Evolutionary conservation across 2,329 filamentous ascomycete species (phyloP).

Genomic region (Paecilomyces niveus): DNA sequence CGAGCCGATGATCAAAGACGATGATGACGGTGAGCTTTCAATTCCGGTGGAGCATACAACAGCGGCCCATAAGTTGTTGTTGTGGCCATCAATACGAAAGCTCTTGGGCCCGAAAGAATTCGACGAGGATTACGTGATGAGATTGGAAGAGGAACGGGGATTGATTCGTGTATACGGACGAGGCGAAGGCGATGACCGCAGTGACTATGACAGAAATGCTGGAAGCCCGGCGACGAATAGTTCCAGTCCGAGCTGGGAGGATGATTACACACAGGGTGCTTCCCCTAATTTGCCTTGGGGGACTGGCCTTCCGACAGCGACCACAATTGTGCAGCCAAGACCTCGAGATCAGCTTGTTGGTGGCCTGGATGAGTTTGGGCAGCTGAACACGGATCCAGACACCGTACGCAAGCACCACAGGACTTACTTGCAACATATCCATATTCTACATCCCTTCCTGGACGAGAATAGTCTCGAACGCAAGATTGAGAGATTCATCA

Average conservation of each 20-base stretch:
- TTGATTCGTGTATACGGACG: constrained; percentile 68
- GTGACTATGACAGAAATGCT: constrained; percentile 35
- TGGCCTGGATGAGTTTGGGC: constrained; percentile 44
- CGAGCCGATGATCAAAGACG: neutral
- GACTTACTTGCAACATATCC: constrained; percentile 54
- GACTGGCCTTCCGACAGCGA: constrained; percentile 30
- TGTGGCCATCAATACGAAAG: constrained; percentile 61
- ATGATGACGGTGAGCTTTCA: constrained; percentile 19
- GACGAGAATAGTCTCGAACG: constrained; percentile 46
- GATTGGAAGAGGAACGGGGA: constrained; percentile 66
- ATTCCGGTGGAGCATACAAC: constrained; percentile 85
- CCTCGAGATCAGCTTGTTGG: constrained; percentile 29
- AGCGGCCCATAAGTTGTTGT: constrained; percentile 73
- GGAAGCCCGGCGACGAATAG: constrained; percentile 24
- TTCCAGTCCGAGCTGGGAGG: constrained; percentile 16
- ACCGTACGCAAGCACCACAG: constrained; percentile 46
- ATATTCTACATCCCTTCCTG: constrained; percentile 59
- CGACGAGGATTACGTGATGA: constrained; percentile 66
- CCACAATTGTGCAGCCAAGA: constrained; percentile 16
- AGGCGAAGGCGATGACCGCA: constrained; percentile 64
- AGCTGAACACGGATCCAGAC: constrained; percentile 46
- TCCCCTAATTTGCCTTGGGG: constrained; percentile 48
- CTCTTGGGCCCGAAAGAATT: constrained; percentile 53
- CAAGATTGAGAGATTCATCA: constrained; percentile 48
- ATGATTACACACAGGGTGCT: constrained; percentile 27